Percentiles rank a stretch among this genome's conserved stretches.
Conservation (phyloP, 2,329 filamentous ascomycete species). For the Epichloe aotearoae region DNA sequence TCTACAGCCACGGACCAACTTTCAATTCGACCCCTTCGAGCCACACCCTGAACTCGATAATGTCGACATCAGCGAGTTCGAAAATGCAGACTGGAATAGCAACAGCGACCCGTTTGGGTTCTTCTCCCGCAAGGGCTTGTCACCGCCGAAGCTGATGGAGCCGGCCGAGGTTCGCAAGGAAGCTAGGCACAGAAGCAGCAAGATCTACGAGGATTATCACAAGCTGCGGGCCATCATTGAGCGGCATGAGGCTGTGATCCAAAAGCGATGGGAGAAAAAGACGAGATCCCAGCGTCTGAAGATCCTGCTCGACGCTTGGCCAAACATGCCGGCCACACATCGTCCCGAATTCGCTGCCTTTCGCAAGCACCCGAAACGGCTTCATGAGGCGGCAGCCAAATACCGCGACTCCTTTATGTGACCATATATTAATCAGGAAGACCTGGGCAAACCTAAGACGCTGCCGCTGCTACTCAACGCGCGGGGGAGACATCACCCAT, state of each 20-base stretch:
- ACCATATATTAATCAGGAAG: constrained; percentile 45
- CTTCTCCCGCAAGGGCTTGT: constrained; percentile 1
- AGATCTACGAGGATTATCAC: constrained; percentile 23
- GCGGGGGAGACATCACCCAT: constrained; percentile 33
- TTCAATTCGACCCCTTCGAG: constrained; percentile 5
- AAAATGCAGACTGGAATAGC: neutral
- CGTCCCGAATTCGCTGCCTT: constrained; percentile 36
- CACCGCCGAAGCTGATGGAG: neutral
- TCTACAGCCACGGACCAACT: constrained; percentile 1
- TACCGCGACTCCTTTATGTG: constrained; percentile 29
- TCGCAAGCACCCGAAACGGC: constrained; percentile 9
- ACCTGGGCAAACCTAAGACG: constrained; percentile 29
- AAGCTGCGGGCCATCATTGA: constrained; percentile 28
- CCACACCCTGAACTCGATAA: neutral
- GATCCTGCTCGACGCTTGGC: constrained; percentile 35
- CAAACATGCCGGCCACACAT: constrained; percentile 33
- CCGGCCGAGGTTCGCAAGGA: constrained; percentile 6
- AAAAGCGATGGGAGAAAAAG: constrained; percentile 43
- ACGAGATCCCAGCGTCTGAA: constrained; percentile 28
- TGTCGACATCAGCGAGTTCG: neutral
- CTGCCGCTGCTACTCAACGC: constrained; percentile 39
- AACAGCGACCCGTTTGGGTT: constrained; percentile 1
- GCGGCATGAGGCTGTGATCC: constrained; percentile 36
- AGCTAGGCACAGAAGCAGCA: constrained; percentile 3
- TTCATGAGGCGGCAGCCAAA: constrained; percentile 9